Conservation (phyloP, 2,329 filamentous ascomycete genomes). For the Talaromyces rugulosus region DNA sequence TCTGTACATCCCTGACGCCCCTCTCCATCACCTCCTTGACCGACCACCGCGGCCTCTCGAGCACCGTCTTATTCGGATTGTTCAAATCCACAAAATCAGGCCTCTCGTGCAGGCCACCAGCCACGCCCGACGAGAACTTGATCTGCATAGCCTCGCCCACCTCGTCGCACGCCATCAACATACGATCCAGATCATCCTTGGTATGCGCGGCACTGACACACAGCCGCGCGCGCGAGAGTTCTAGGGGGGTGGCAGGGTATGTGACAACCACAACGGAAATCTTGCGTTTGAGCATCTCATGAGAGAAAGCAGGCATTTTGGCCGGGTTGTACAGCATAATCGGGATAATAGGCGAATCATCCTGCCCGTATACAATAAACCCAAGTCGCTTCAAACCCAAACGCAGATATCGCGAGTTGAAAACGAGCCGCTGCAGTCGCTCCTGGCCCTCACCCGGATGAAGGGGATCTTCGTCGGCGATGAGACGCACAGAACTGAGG, state of each 20-base stretch:
- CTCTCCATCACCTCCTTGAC: slow-evolving; percentile 67
- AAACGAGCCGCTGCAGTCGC: slow-evolving; percentile 85
- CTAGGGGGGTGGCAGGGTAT: slow-evolving; percentile 89
- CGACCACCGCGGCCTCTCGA: slow-evolving; percentile 70
- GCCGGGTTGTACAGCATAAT: slow-evolving; percentile 89
- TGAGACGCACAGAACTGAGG: slow-evolving; percentile 73
- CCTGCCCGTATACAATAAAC: slow-evolving; percentile 90
- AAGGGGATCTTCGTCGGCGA: slow-evolving; percentile 66
- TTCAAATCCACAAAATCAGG: slow-evolving; percentile 51
- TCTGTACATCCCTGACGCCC: slow-evolving; percentile 68
- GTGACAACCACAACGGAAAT: slow-evolving; percentile 94
- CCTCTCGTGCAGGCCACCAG: slow-evolving; percentile 68
- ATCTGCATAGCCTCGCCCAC: slow-evolving; percentile 82
- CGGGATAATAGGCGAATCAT: slow-evolving; percentile 93
- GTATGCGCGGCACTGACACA: slow-evolving; percentile 92
- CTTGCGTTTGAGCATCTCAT: slow-evolving; percentile 94
- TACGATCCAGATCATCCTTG: slow-evolving; percentile 88
- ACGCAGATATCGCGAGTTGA: slow-evolving; percentile 93
- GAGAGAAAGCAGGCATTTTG: slow-evolving; percentile 94
- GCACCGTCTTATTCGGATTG: neutral
- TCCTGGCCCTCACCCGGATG: slow-evolving; percentile 85
- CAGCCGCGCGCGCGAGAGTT: slow-evolving; percentile 86
- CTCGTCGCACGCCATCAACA: slow-evolving; percentile 86
- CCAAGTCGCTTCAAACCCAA: slow-evolving; percentile 90
- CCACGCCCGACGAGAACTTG: slow-evolving; percentile 88